These are phyloP conservation scores for Yamadazyma olivae DNA, from an alignment of 805 yeast species.

Conservation along the genomic window DNA sequence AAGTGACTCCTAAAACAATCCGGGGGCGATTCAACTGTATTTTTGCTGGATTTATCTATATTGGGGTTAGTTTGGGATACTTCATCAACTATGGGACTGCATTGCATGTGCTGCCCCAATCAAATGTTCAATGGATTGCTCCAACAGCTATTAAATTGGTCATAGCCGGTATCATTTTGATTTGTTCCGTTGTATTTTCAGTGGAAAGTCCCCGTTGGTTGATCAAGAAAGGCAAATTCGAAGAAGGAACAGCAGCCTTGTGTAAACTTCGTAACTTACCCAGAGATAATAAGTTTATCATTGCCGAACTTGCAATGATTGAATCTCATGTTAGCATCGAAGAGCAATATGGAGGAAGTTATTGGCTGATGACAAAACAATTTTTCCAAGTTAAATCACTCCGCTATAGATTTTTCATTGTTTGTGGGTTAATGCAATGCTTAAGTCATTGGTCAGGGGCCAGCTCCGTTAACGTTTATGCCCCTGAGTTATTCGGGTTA, in stretches of 20 bases:
- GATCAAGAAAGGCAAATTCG: conserved; percentile 38
- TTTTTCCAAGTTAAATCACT: conserved; percentile 26
- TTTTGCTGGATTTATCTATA: conserved; percentile 56
- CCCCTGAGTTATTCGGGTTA: conserved; percentile 49
- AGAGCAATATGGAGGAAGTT: conserved; percentile 18
- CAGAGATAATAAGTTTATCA: conserved; percentile 47
- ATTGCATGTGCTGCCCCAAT: conserved; percentile 33
- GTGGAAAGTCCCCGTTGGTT: conserved; percentile 53
- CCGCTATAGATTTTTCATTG: conserved; percentile 42
- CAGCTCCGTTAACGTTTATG: conserved; percentile 52
- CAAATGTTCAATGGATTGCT: conserved; percentile 48
- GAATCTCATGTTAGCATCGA: conserved; percentile 44
- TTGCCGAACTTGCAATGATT: conserved; percentile 49
- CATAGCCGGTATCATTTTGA: conserved; percentile 42
- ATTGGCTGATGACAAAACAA: conserved; percentile 15
- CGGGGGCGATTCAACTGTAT: conserved; percentile 52
- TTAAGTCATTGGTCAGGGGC: conserved; percentile 61
- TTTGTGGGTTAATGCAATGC: conserved; percentile 43
- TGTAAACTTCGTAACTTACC: conserved; percentile 43
- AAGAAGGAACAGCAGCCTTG: conserved; percentile 37
- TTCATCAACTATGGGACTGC: conserved; percentile 53
- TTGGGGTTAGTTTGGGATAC: conserved; percentile 52
- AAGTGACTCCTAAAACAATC: conserved; percentile 49
- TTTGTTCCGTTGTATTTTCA: conserved; percentile 40
- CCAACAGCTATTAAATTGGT: conserved; percentile 50